Base-by-base conservation (phyloP, 805 yeast genomes). In the Cyberlindnera japonica region DNA sequence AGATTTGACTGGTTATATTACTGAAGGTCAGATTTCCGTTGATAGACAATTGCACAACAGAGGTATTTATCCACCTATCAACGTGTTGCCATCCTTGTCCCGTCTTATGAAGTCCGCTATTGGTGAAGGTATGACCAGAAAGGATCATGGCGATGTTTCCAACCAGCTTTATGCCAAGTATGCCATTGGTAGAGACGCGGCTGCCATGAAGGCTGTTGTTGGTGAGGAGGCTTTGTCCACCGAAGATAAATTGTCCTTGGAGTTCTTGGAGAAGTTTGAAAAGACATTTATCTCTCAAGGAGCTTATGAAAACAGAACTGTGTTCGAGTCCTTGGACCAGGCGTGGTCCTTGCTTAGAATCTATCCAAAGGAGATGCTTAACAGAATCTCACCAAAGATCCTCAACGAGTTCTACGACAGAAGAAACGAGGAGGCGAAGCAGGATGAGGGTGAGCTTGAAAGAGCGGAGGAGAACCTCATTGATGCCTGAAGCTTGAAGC, bases 111-210 rank as follows among this genome's bases (percentile, higher is more conserved):
- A 93, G 75, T 83, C 95, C 48, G 99, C 99, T 56, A 93, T 93
- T 69, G 99, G 99, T 72, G 99, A 95, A 69, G 98, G 98, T 62
- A 90, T 91, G 96, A 93, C 99, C 44, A 83, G 99, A 74, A 91
- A 91, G 70, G 99, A 93, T 67, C 99, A 93, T 63, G 96, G 98
- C 70, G 99, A 93, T 72, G 99, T 93, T 47, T 91, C 98, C 22
- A 93, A 93, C 74, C 99, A 93, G 75, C 77, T 93, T 61, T 93
- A 93, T 63, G 99, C 99, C 58, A 93, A 93, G 69, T 93, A 93
- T 65, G 99, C 99, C 50, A 95, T 93, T 72, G 99, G 99, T 75
- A 86, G 90, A 71, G 99, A 93, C 69, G 99, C 99, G 20, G 99
- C 99, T 37, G 97, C 99, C 55, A 93, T 93, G 99, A 93, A 93